Evolutionary conservation across 2,329 filamentous ascomycete species (phyloP), one percentile per base, ranked within the genome.

Genomic region (Pseudocercospora vitis): DNA sequence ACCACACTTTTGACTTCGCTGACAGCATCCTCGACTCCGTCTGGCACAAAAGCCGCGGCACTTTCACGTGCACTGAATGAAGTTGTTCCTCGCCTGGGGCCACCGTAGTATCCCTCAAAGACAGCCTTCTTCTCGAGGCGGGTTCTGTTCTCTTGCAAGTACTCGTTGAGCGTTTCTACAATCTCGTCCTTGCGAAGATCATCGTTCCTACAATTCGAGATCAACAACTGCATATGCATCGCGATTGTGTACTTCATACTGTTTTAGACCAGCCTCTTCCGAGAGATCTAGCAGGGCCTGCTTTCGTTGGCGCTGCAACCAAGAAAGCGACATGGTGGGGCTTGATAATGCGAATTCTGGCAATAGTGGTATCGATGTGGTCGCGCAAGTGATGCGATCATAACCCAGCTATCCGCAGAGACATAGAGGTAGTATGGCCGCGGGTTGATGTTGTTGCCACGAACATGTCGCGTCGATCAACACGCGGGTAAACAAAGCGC

Each of bases 101-200:
- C 82, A 77, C n/a, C n/a, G n/a, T 89, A 96, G 79, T 90, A 96
- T 56, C 87, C 84, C 57, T 80, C 75, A 68, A 96, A 82, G 51
- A 76, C 78, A 50, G 84, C 74, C 61, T 91, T 82, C 54, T 77
- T 76, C 48, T 80, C 77, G 68, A 88, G 86, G 57, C 78, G 79
- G 59, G 81, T 76, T 63, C 82, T 78, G 74, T 96, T 87, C 58
- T 81, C 78, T 62, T 83, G 79, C 40, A 95, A 81, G 72, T 84
- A 85, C 42, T 85, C 80, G 64, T 95, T 88, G 59, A 95, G 82
- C 39, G 81, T 81, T 55, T 80, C 71, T 68, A 92, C 89, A 56
- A 97, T 82, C 45, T 96, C 90, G 60, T 79, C 77, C 74, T 96
- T 96, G 71, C 87, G 88, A 60, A 86, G 75, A 52, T 79, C 77